Evolutionary conservation across 805 yeast genomes (phyloP), one percentile per base, ranked within the genome.

Genomic region (Candida maesae): DNA sequence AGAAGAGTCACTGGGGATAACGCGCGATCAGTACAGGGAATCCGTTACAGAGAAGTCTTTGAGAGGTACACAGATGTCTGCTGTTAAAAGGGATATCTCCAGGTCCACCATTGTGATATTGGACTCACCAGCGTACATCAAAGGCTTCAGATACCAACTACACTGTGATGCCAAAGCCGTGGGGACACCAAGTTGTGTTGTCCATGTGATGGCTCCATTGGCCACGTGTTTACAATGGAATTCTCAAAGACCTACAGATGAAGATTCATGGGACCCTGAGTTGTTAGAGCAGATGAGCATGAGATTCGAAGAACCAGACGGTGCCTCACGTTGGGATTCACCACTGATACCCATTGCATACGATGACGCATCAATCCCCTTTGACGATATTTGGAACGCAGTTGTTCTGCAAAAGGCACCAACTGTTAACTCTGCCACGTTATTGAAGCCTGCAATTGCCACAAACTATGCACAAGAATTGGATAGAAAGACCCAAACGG

Each of bases 241-340:
- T 58, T 30, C 49, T 2, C 23, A 41, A 5, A 46, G 66, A 45
- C 47, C 52, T 4, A 47, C 25, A 6, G 46, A 43, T 2, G 64
- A 66, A 6, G 60, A 65, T 12, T 35, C 25, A 14, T 89, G 96
- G 96, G 81, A 78, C 33, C 70, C 67, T 2, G 79, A 76, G 25
- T 62, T 87, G 20, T 66, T 89, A 29, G 71, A 71, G 13, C 90
- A 83, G 38, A 66, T 91, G 42, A 73, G 78, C 4, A 84, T 89
- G 78, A 64, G 99, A 44, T 93, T 81, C 57, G 99, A 93, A 63
- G 99, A 93, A 59, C 99, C 99, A 1, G 84, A 87, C 57, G 79
- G 80, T 24, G 76, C 77, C 54, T 77, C 82, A 20, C 67, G 96
- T 45, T 93, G 99, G 99, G 99, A 93, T 57, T 79, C 95, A 4